Base-by-base conservation (phyloP, 768 basidiomycete species). In the Russula olivacea region DNA sequence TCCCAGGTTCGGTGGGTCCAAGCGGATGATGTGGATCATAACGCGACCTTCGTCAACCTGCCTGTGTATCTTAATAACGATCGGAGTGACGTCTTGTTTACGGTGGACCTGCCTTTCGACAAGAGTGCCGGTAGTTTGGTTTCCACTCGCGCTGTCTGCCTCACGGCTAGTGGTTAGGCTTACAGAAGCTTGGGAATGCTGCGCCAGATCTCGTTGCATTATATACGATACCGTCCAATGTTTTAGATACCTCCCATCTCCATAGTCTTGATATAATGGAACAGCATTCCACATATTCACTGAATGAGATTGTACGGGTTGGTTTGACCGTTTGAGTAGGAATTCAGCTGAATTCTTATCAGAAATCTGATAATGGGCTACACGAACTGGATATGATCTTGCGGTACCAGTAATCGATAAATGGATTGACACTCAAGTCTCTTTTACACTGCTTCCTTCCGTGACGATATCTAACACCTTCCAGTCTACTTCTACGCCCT, bases 31-130 rank as follows among this genome's bases (percentile, higher is more conserved):
- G 76, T 80, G 43, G 80, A 79, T 40, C 69, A 75, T 19, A 70
- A 71, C 40, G 71, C 71, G 38, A 76, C 75, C 56, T 68, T 83
- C 59, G 89, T 95, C 70, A 89, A 87, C 67, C 77, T 98, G 23
- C 96, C 95, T 0, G 91, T 97, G 49, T 98, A 97, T 74, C 82
- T 98, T 72, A 97, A 98, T 74, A 79, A 81, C 67, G 89, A 93
- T 75, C 83, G 95, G 55, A 89, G 85, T 71, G 91, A 93, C 69
- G 90, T 96, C 38, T 76, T 98, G 70, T 95, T 97, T 77, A 93
- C 90, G 1, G 87, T 96, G 40, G 83, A 91, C 68, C 73, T 98
- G 61, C 88, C 89, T 21, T 88, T 93, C 68, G 88, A 88, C 64
- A 80, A 74, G 64, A 81, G 78, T 47, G 84, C 85, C 0, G 80